A percentile compares a stretch with the other conserved stretches of the same genome.
phyloP scores from a whole-genome alignment of 2,329 filamentous ascomycete species.

The Huntiella abstrusa region DNA sequence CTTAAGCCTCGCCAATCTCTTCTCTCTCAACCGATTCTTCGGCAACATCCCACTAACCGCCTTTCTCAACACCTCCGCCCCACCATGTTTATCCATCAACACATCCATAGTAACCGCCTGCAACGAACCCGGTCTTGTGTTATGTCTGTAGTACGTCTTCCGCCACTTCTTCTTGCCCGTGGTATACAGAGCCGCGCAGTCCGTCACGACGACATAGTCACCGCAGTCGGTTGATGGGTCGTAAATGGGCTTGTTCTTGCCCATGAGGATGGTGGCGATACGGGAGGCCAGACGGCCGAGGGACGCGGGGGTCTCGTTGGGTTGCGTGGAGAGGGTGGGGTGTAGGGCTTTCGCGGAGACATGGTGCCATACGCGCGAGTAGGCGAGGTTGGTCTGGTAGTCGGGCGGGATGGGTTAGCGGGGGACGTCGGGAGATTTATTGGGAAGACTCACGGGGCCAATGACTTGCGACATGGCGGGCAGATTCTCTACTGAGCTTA shows the following conservation, averaged over 20 bases:
- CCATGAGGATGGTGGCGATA: conserved; percentile 80
- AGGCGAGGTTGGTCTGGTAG: conserved; percentile 74
- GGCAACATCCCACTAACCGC: conserved; percentile 95
- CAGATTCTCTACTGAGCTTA: neutral
- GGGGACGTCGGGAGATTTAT: neutral
- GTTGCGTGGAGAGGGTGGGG: conserved; percentile 38
- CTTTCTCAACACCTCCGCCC: conserved; percentile 73
- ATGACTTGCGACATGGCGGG: conserved; percentile 57
- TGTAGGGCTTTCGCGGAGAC: conserved; percentile 52
- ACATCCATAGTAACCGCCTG: conserved; percentile 85
- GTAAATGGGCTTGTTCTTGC: conserved; percentile 97
- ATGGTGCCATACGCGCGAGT: conserved; percentile 89
- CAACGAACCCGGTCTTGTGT: conserved; percentile 71
- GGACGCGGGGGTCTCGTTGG: conserved; percentile 47
- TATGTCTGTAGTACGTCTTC: conserved; percentile 93
- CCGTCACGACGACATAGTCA: conserved; percentile 90
- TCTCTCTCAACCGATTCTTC: conserved; percentile 83
- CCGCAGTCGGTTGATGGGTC: conserved; percentile 96
- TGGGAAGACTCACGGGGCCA: conserved; percentile 39
- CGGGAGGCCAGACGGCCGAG: conserved; percentile 76
- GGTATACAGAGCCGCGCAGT: conserved; percentile 68
- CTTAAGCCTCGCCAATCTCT: conserved; percentile 74
- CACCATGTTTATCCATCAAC: conserved; percentile 86
- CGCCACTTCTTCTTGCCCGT: conserved; percentile 86
- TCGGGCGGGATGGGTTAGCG: conserved; percentile 7